Evolutionary conservation across 805 yeast genomes (phyloP).

Genomic region (Kodamaea kaohsiungensis): DNA sequence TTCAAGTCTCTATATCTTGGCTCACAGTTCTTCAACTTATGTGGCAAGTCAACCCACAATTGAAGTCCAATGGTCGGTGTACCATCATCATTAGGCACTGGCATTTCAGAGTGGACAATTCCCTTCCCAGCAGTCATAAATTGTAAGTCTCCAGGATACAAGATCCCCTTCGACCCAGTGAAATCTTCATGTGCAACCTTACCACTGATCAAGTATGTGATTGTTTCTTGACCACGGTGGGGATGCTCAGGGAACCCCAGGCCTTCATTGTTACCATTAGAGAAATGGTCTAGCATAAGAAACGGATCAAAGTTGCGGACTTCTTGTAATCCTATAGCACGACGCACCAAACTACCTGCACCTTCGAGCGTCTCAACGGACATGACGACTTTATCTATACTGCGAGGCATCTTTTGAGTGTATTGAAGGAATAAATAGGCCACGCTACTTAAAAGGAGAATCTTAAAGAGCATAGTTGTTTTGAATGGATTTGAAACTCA

Average conservation of each 20-base stretch:
- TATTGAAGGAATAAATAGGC: neutral
- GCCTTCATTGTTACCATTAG: slow-evolving; percentile 54
- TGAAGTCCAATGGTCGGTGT: slow-evolving; percentile 66
- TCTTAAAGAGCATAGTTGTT: neutral
- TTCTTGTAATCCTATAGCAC: slow-evolving; percentile 70
- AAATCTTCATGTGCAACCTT: slow-evolving; percentile 82
- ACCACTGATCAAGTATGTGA: slow-evolving; percentile 66
- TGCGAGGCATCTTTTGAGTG: slow-evolving; percentile 22
- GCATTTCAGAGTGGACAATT: slow-evolving; percentile 85
- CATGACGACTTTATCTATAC: slow-evolving; percentile 30
- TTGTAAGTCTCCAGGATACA: slow-evolving; percentile 82
- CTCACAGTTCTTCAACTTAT: slow-evolving; percentile 54
- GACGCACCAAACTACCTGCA: slow-evolving; percentile 81
- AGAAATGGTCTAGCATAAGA: slow-evolving; percentile 78
- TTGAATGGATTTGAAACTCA: too few species aligned
- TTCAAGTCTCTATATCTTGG: slow-evolving; percentile 82
- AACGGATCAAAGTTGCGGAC: slow-evolving; percentile 82
- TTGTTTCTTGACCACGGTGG: slow-evolving; percentile 82
- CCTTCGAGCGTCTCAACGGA: slow-evolving; percentile 82
- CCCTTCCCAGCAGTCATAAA: slow-evolving; percentile 95
- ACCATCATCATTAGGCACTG: slow-evolving; percentile 52
- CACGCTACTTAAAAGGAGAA: neutral
- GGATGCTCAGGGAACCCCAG: slow-evolving; percentile 86
- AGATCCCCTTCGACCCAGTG: slow-evolving; percentile 77
- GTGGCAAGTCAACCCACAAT: slow-evolving; percentile 85